Conservation (phyloP, 2,329 filamentous ascomycete genomes). For the Colletotrichum spaethianum region DNA sequence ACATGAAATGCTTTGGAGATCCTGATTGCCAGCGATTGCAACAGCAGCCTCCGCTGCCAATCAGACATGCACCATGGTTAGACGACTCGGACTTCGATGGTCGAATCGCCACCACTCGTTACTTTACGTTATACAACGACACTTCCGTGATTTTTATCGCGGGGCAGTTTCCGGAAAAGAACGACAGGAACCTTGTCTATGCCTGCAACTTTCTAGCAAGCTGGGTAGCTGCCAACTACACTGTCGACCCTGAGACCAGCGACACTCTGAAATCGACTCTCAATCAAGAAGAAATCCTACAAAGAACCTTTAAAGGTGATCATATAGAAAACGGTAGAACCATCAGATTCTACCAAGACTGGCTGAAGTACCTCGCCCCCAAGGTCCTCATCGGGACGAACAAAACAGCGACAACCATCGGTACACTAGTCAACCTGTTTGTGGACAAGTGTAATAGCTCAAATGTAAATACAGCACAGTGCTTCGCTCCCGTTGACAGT, state of each 20-base stretch:
- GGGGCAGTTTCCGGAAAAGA: background rate
- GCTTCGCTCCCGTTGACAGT: background rate
- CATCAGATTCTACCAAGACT: background rate
- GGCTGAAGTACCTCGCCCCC: background rate
- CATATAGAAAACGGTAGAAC: background rate
- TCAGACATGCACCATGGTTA: background rate
- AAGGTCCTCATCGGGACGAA: background rate
- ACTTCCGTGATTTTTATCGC: background rate
- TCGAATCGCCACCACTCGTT: background rate
- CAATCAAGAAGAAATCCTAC: background rate
- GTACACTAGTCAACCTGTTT: background rate
- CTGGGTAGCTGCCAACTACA: slow-evolving; percentile 15
- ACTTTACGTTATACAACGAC: background rate
- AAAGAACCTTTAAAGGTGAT: background rate
- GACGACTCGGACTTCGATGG: background rate
- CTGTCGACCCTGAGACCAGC: background rate
- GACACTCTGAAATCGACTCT: slow-evolving; percentile 5
- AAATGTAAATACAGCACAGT: background rate
- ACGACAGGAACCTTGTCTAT: background rate
- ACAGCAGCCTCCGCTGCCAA: background rate
- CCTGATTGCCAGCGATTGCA: background rate
- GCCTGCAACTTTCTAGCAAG: slow-evolving; percentile 8
- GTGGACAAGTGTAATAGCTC: background rate
- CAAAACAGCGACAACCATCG: background rate
- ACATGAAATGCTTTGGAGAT: slow-evolving; percentile 15